phyloP scores from a whole-genome alignment of 306 rosid species.

The Pueraria montana region DNA sequence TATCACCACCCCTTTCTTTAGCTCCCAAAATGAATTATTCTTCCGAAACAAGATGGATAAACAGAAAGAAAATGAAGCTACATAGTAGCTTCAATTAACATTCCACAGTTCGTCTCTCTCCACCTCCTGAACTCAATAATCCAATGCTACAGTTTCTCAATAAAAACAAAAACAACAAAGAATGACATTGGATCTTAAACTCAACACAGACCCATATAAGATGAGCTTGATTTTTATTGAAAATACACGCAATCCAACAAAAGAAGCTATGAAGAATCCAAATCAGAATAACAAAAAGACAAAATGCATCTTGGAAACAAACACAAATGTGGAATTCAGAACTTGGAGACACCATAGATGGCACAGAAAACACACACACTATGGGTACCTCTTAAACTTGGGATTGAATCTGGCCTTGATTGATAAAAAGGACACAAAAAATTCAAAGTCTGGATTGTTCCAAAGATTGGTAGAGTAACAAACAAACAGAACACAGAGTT shows the following conservation, averaged over 20 bases:
- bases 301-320: conserved; percentile 35
- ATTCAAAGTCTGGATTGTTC: conserved; percentile 49
- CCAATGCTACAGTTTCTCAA: conserved; percentile 30
- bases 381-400: conserved; percentile 49
- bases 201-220: conserved; percentile 45
- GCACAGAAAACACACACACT: conserved; percentile 33
- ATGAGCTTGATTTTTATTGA: conserved; percentile 24
- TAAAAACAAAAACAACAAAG: conserved; percentile 28
- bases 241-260: conserved; percentile 49
- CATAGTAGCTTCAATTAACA: conserved; percentile 2
- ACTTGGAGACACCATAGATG: conserved; percentile 27
- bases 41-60: neutral
- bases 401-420: conserved; percentile 27
- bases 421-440: conserved; percentile 15
- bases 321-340: conserved; percentile 50
- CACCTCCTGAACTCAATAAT: conserved; percentile 28
- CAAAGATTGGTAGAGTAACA: conserved; percentile 41
- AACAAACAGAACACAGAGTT: conserved; percentile 39
- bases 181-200: conserved; percentile 49
- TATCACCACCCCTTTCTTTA: conserved; percentile 10
- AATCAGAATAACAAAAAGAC: conserved; percentile 38
- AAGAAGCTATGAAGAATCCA: conserved; percentile 39
- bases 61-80: conserved; percentile 14
- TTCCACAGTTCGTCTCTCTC: conserved; percentile 10
- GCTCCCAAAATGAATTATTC: neutral